These are phyloP conservation scores for Beauveria pseudobassiana DNA, from an alignment of 2,329 filamentous ascomycete genomes.

Conservation along the genomic window DNA sequence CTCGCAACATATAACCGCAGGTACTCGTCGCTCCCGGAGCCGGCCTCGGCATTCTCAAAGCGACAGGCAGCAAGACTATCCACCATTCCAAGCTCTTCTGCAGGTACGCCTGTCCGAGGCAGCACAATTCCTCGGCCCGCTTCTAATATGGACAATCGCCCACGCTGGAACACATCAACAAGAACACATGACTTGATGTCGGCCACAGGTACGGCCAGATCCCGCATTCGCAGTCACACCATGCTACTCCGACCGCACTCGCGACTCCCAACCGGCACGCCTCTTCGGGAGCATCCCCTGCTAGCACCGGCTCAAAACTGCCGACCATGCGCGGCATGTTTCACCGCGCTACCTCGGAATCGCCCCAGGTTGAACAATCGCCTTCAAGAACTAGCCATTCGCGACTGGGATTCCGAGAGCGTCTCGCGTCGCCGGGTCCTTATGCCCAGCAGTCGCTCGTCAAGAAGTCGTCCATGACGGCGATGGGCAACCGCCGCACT, in stretches of 20 bases:
- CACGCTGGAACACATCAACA: slow-evolving; percentile 65
- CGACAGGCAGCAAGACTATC: slow-evolving; percentile 38
- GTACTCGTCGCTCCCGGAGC: slow-evolving; percentile 41
- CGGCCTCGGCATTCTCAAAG: slow-evolving; percentile 31
- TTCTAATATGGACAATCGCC: slow-evolving; percentile 47
- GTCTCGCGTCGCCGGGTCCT: slow-evolving; percentile 41
- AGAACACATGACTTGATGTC: slow-evolving; percentile 55
- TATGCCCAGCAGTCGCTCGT: slow-evolving; percentile 37
- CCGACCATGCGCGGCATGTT: slow-evolving; percentile 43
- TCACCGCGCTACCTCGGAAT: slow-evolving; percentile 38
- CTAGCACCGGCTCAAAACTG: slow-evolving; percentile 35
- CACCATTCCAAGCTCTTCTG: slow-evolving; percentile 40
- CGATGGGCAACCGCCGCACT: slow-evolving; percentile 39
- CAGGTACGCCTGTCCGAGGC: slow-evolving; percentile 37
- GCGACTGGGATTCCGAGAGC: slow-evolving; percentile 47
- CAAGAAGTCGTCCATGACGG: slow-evolving; percentile 22
- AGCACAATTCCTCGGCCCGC: slow-evolving; percentile 35
- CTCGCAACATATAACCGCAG: slow-evolving; percentile 38
- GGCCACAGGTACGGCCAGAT: slow-evolving; percentile 40
- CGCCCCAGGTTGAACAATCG: slow-evolving; percentile 38
- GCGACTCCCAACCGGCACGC: slow-evolving; percentile 35
- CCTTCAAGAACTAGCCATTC: slow-evolving; percentile 36
- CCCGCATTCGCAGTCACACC: slow-evolving; percentile 54
- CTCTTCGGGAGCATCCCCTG: slow-evolving; percentile 34
- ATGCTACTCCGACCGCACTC: slow-evolving; percentile 52